A percentile compares a stretch with the other conserved stretches of the same genome.
phyloP scores from a whole-genome alignment of 306 rosid genomes.

The Parietaria judaica region DNA sequence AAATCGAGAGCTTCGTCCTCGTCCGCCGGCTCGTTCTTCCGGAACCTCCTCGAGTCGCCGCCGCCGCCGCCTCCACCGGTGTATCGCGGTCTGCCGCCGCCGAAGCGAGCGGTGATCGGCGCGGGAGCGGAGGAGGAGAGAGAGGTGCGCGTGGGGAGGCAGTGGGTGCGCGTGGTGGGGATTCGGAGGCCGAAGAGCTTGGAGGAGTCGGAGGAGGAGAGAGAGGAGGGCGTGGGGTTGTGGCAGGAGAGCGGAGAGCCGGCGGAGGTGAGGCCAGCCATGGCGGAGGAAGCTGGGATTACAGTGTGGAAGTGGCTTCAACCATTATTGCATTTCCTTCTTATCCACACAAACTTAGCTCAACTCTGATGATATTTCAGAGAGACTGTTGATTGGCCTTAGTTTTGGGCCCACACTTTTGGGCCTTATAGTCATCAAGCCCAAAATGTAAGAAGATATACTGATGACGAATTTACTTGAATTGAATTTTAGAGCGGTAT shows the following conservation, averaged over 20 bases:
- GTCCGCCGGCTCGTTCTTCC: conserved; percentile 23
- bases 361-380: too few relatives aligned
- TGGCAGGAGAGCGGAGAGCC: conserved; percentile 34
- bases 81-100: conserved; percentile 40
- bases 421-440: too few relatives aligned
- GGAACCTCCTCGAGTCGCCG: conserved; percentile 24
- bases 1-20: conserved; percentile 62
- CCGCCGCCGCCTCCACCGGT: conserved; percentile 7
- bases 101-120: conserved; percentile 46
- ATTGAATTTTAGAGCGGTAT: too few relatives aligned
- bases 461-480: too few relatives aligned
- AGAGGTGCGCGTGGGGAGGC: conserved; percentile 20
- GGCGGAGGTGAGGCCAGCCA: conserved; percentile 65
- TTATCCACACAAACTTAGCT: conserved; percentile 19
- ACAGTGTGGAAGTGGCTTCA: neutral
- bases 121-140: conserved; percentile 14
- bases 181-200: conserved; percentile 49
- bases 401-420: too few relatives aligned
- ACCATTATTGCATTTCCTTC: conserved; percentile 12
- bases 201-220: conserved; percentile 40
- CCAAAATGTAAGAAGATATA: too few relatives aligned
- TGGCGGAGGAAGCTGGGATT: conserved; percentile 17
- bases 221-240: conserved; percentile 21
- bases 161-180: conserved; percentile 26
- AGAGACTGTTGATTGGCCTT: too few relatives aligned